Evolutionary conservation across 2,329 filamentous ascomycete species (phyloP), one percentile per base, ranked within the genome.

Genomic region (Penicillium palitans): DNA sequence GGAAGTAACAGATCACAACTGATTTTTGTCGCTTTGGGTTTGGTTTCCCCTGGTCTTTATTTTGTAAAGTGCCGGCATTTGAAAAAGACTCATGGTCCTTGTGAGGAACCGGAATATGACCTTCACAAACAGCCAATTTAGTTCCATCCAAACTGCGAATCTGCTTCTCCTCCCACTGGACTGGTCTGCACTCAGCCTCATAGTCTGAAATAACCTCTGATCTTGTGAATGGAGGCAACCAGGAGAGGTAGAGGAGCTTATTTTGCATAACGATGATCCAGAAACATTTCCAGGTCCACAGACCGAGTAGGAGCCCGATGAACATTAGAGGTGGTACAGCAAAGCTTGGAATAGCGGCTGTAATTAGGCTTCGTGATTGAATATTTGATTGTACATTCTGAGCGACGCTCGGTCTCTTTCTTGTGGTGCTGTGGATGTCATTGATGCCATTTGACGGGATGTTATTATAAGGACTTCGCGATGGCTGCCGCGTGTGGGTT

Each of bases 211-310:
- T 87, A 57, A 76, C 85, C 76, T 92, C 87, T 25, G 82, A 80
- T 17, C 89, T 82, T 0, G 89, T 81, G 68, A 88, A 88, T 2
- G 89, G 89, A 19, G 89, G 89, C 51, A 92, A 75, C 46, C 87
- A 88, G 0, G 90, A 88, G 78, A 91, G 91, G 74, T 92, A 93
- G 59, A 93, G 89, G 69, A 93, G 90, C 70, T 88, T 88, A 69
- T 93, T 90, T 74, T 93, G 90, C 70, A 92, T 89, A 5, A 89
- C 65, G 29, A 93, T 80, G 76, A 92, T 85, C 86, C 91, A 90
- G 53, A 86, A 73, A 69, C 89, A 91, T 73, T 85, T 84, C 73
- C 82, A 83, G 1, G 76, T 72, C 82, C 82, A 93, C 15, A 93
- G 77, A 4, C 81, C 81, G 19, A 90, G 67, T 4, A 90, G 79